Base-by-base conservation (phyloP, 2,329 filamentous ascomycete species). In the Chaetomium olivaceum region DNA sequence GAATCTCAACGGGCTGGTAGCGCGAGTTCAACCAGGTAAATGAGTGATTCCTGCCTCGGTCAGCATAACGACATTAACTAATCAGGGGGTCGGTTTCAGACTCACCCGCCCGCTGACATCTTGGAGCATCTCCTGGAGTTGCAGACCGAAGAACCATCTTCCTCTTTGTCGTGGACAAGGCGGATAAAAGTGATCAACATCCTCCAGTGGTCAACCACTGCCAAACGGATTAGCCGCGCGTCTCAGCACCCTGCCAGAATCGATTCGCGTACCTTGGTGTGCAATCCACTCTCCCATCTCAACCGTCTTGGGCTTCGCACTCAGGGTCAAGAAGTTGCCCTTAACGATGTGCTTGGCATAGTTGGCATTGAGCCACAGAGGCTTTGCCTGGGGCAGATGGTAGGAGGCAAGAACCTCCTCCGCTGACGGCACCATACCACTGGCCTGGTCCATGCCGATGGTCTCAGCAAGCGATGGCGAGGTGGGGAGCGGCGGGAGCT, bases 281-380 rank as follows among this genome's bases (percentile, higher is more conserved):
- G 93, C 93, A 72, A 97, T 85, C 94, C 94, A 98, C 79, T 98
- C 94, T 71, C 92, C 94, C 76, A 92, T 88, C 74, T 97, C 94
- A 55, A 97, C 91, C 64, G 95, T 93, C 81, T 94, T 93, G 25
- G 94, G 94, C 75, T 93, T 90, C 58, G 93, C 92, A 73, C 93
- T 96, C 66, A 98, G 80, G 12, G 94, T 97, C 89, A 97, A 92
- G 76, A 98, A 97, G 81, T 97, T 98, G 66, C 94, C 94, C 81
- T 94, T 96, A 74, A 97, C 93, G 70, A 97, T 96, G 74, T 96
- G 88, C 76, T 90, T 91, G 62, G 91, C 89, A 75, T 91, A 90
- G 68, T 87, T 81, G 63, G 89, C 85, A 74, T 91, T 89, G 73
- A 93, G 87, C 87, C 91, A 93, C 67, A 91, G 80, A 19, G 91